Percentiles rank a stretch among this genome's conserved stretches.
Conservation (phyloP, 2,329 filamentous ascomycete species). For the Hymenoscyphus linearis region DNA sequence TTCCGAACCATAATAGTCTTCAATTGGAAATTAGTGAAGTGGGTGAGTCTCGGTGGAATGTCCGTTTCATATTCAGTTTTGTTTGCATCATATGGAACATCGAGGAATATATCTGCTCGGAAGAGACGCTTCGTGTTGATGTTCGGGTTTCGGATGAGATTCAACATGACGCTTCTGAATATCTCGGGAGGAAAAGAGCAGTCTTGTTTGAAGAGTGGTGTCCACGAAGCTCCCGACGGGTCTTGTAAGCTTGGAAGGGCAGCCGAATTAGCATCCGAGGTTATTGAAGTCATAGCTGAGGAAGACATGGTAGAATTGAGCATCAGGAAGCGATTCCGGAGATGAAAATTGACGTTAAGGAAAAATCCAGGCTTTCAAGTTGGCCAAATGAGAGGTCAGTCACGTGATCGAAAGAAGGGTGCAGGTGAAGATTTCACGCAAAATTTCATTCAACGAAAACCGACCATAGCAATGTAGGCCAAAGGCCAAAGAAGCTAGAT, state of each 20-base stretch:
- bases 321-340: not conserved
- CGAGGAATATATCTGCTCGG: slow-evolving; percentile 67
- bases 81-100: slow-evolving; percentile 36
- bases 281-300: slow-evolving; percentile 32
- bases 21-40: slow-evolving; percentile 43
- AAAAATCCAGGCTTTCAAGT: too few species aligned
- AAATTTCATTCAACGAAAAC: not conserved
- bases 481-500: too few species aligned
- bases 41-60: slow-evolving; percentile 36
- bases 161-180: slow-evolving; percentile 65
- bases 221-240: slow-evolving; percentile 38
- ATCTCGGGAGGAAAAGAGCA: slow-evolving; percentile 59
- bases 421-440: not conserved
- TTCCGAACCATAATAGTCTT: slow-evolving; percentile 66
- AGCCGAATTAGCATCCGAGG: slow-evolving; percentile 33
- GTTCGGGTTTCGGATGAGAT: slow-evolving; percentile 74
- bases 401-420: not conserved
- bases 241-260: not conserved
- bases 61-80: slow-evolving; percentile 29
- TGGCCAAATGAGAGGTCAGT: not conserved
- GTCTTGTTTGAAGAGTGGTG: slow-evolving; percentile 47
- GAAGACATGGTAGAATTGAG: not conserved
- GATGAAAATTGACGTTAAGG: too few species aligned
- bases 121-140: slow-evolving; percentile 74
- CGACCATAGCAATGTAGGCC: too few species aligned